Conservation (phyloP, 306 rosid genomes). For the Cicer judaicum region DNA sequence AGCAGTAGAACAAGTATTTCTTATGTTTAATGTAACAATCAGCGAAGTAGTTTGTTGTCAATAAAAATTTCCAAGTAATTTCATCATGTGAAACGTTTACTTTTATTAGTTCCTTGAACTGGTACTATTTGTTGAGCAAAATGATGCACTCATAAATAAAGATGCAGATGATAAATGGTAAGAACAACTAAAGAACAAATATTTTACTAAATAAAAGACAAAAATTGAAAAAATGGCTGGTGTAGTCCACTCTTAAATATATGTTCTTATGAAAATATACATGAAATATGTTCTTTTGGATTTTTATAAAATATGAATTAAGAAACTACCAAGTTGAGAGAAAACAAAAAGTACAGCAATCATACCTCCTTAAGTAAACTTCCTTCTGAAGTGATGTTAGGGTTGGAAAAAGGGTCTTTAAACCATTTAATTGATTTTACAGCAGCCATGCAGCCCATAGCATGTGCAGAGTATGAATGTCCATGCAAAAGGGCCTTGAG, state of each 20-base stretch:
- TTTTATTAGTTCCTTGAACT: conserved; percentile 13
- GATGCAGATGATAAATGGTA: background rate
- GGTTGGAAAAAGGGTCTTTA: conserved; percentile 76
- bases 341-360: conserved; percentile 26
- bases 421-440: conserved; percentile 87
- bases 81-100: background rate
- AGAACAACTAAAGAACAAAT: background rate
- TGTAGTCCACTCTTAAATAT: conserved; percentile 16
- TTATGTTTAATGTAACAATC: conserved; percentile 5
- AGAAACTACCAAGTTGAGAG: conserved; percentile 23
- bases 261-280: background rate
- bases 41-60: background rate
- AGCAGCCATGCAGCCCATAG: conserved; percentile 93
- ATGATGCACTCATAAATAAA: background rate
- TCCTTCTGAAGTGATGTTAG: conserved; percentile 65
- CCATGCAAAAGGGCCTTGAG: conserved; percentile 94
- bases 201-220: conserved; percentile 16
- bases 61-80: conserved; percentile 11
- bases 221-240: conserved; percentile 11
- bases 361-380: conserved; percentile 74
- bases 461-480: conserved; percentile 93
- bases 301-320: conserved; percentile 8
- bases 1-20: conserved; percentile 1
- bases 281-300: conserved; percentile 8
- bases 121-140: conserved; percentile 11